Evolutionary conservation across 1,284 basidiomycete species (phyloP).

Genomic region (Apiotrichum siamense): DNA sequence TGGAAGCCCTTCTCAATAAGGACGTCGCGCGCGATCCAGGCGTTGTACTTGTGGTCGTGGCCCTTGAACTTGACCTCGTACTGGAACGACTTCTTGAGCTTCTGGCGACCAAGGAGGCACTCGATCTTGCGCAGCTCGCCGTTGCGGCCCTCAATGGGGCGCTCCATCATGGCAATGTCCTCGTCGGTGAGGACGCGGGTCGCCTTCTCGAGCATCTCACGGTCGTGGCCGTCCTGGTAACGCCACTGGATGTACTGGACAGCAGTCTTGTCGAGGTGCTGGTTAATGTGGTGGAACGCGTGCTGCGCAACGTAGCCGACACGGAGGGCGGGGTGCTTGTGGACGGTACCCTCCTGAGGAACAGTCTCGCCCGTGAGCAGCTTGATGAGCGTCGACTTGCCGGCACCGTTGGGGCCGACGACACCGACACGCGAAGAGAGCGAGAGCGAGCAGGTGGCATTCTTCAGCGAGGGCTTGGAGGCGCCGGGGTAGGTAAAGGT

Average conservation of each 20-base stretch:
- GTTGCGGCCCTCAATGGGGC: constrained; percentile 85
- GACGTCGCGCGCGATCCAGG: constrained; percentile 88
- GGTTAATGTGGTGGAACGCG: constrained; percentile 92
- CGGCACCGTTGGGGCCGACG: constrained; percentile 95
- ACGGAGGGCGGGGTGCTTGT: constrained; percentile 92
- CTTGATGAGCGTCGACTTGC: constrained; percentile 76
- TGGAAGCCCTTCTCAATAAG: constrained; percentile 81
- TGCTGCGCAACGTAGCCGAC: constrained; percentile 98
- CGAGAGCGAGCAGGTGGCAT: constrained; percentile 87
- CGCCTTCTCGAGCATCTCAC: constrained; percentile 86
- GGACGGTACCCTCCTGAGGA: constrained; percentile 87
- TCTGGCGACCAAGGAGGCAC: constrained; percentile 84
- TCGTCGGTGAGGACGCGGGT: constrained; percentile 86
- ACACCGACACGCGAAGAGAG: constrained; percentile 89
- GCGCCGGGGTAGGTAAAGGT: constrained; percentile 95
- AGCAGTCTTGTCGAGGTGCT: constrained; percentile 89
- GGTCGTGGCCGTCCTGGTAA: constrained; percentile 97
- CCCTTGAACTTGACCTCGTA: constrained; percentile 97
- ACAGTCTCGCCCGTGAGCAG: constrained; percentile 91
- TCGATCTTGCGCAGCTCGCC: constrained; percentile 88
- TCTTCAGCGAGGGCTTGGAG: constrained; percentile 69
- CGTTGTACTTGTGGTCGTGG: constrained; percentile 84
- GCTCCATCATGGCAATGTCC: constrained; percentile 74
- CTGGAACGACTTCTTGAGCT: constrained; percentile 91
- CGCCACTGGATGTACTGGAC: constrained; percentile 98